phyloP scores from a whole-genome alignment of 1,139 yeast species.

The Blastobotrys aristatus region DNA sequence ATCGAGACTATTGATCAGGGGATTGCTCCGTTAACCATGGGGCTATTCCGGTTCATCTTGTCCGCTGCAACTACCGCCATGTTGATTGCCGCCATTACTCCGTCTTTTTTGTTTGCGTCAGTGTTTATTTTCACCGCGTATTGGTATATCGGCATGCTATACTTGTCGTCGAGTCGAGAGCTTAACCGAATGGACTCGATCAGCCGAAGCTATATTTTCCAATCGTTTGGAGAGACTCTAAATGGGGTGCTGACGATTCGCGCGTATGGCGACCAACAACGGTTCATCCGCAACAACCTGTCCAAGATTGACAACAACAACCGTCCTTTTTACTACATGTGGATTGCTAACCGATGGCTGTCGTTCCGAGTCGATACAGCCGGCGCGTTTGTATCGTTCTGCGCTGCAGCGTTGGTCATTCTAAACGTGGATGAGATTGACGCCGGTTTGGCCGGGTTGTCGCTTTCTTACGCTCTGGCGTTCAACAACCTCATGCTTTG shows the following conservation, averaged over 20 bases:
- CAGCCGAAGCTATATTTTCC: slow-evolving; percentile 91
- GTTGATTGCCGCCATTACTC: slow-evolving; percentile 77
- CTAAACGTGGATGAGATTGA: slow-evolving; percentile 61
- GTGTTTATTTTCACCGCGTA: slow-evolving; percentile 57
- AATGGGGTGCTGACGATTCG: slow-evolving; percentile 91
- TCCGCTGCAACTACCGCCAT: slow-evolving; percentile 65
- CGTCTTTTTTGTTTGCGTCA: slow-evolving; percentile 76
- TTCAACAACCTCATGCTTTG: slow-evolving; percentile 87
- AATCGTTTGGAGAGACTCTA: slow-evolving; percentile 90
- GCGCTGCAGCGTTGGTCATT: slow-evolving; percentile 74
- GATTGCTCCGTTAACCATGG: slow-evolving; percentile 74
- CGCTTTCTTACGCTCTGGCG: slow-evolving; percentile 84
- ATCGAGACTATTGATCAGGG: slow-evolving; percentile 93
- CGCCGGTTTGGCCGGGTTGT: slow-evolving; percentile 94
- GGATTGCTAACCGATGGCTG: slow-evolving; percentile 97
- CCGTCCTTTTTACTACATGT: slow-evolving; percentile 87
- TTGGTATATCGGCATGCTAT: slow-evolving; percentile 67
- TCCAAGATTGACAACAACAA: slow-evolving; percentile 76
- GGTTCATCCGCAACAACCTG: slow-evolving; percentile 79
- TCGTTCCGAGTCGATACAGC: slow-evolving; percentile 77
- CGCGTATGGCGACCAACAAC: slow-evolving; percentile 89
- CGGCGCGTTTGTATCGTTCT: slow-evolving; percentile 78
- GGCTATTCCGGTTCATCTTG: slow-evolving; percentile 61
- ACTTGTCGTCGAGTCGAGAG: slow-evolving; percentile 84
- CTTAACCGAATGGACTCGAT: slow-evolving; percentile 85